Evolutionary conservation across 805 yeast species (phyloP), one percentile per base, ranked within the genome.

Genomic region (Ogataea parapolymorpha): DNA sequence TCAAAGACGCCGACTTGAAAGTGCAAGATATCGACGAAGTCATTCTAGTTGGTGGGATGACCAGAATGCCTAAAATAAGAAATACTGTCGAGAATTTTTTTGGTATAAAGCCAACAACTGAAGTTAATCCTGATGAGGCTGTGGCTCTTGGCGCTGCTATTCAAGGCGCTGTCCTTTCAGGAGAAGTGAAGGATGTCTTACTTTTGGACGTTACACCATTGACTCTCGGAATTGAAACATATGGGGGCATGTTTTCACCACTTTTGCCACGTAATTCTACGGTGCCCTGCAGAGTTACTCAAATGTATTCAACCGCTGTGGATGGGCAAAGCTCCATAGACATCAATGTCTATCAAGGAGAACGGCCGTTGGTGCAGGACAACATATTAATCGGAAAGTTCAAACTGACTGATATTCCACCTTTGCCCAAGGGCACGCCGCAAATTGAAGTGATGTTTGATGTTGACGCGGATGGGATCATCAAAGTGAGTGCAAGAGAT

Each of bases 321-420:
- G 88, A 91, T 58, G 96, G 96, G 56, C 96, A 88, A 74, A 87
- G 91, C 56, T 80, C 95, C 41, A 95, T 88, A 54, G 95, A 88
- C 72, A 85, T 89, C 68, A 85, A 95, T 67, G 97, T 89, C 45
- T 89, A 86, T 87, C 97, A 89, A 75, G 97, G 97, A 67, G 97
- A 89, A 74, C 80, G 97, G 71, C 95, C 90, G 67, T 77, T 89
- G 60, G 95, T 91, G 55, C 82, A 89, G 69, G 96, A 89, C 77
- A 90, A 89, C 80, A 89, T 87, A 74, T 76, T 88, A 63, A 87
- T 89, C 63, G 97, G 96, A 63, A 86, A 86, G 78, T 89, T 89
- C 72, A 89, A 91, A 54, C 75, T 89, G 56, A 74, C 88, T 47
- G 96, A 93, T 66, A 88, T 89, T 45, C 95, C 91, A 48, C 88